Percentiles rank a stretch among this genome's conserved stretches.
Evolutionary conservation across 345 rosid species (phyloP).

Genomic region (Triadica sebifera): DNA sequence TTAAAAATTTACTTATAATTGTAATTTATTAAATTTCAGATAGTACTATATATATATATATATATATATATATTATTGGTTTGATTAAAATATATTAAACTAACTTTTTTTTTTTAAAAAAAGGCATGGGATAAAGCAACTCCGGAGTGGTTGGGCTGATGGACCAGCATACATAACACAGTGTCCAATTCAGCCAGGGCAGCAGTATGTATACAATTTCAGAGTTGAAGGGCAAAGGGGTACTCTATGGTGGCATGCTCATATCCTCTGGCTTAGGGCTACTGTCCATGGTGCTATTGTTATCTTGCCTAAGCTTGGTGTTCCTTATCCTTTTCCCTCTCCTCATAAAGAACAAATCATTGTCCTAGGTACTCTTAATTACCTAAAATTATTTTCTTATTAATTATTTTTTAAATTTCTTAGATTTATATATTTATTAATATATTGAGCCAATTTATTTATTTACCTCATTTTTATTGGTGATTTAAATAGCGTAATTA

Average conservation of each 20-base stretch:
- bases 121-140: constrained; percentile 78
- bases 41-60: no score
- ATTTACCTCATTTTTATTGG: no score
- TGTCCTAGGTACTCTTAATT: constrained; percentile 41
- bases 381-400: neutral
- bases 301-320: constrained; percentile 74
- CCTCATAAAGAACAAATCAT: constrained; percentile 72
- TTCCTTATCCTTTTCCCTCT: constrained; percentile 85
- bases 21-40: no score
- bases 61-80: no score
- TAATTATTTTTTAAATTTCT: no score
- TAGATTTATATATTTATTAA: no score
- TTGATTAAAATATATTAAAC: neutral
- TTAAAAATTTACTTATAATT: no score
- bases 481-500: no score
- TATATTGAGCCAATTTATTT: no score
- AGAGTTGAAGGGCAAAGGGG: constrained; percentile 89
- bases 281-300: constrained; percentile 83
- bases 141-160: constrained; percentile 92
- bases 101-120: no score
- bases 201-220: constrained; percentile 69
- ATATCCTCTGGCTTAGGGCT: constrained; percentile 87
- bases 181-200: constrained; percentile 83
- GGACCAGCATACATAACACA: constrained; percentile 94
- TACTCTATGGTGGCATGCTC: constrained; percentile 90